Base-by-base conservation (phyloP, 495 filamentous ascomycete genomes). In the Penicillium diatomitis region DNA sequence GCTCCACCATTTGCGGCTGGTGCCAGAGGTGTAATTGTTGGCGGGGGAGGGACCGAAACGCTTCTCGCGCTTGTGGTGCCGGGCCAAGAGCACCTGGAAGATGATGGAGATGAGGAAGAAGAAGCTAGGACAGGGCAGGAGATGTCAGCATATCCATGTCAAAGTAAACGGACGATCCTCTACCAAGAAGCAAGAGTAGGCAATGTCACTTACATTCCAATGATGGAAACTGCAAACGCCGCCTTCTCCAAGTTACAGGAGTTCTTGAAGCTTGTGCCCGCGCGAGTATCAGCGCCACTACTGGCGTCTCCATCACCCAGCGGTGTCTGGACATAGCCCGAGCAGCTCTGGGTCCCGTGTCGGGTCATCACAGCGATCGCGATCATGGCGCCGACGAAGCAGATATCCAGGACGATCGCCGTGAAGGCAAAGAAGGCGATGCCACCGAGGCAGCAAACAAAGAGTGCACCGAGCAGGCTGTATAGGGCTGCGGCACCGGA, bases 371-470 rank as follows among this genome's bases (percentile, higher is more conserved):
- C 73, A 43, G 78, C 84, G 48, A 94, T 69, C 60, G 83, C 90
- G 63, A 95, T 83, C 68, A 95, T 82, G 36, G 79, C 82, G 40
- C 85, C 90, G 49, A 91, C 71, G 64, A 95, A 89, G 62, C 72
- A 75, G 28, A 94, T 71, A 63, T 96, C 89, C 62, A 94, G 65
- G 40, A 89, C 58, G 9, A 85, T 72, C 38, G 88, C 85, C 67
- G 95, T 79, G 53, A 70, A 70, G 38, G 83, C 83, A 64, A 89
- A 87, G 67, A 87, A 81, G 34, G 81, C 78, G 39, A 86, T 73
- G 7, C 88, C 88, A 47, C 85, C 86, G 29, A 90, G 66, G 62
- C 84, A 90, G 76, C 83, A 89, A 36, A 88, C 84, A 30, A 90
- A 70, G 42, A 92, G 51, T 11, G 83, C 65, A 30, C 85, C 84